Conservation (phyloP, 2,329 filamentous ascomycete genomes). For the Rhynchosporium agropyri region DNA sequence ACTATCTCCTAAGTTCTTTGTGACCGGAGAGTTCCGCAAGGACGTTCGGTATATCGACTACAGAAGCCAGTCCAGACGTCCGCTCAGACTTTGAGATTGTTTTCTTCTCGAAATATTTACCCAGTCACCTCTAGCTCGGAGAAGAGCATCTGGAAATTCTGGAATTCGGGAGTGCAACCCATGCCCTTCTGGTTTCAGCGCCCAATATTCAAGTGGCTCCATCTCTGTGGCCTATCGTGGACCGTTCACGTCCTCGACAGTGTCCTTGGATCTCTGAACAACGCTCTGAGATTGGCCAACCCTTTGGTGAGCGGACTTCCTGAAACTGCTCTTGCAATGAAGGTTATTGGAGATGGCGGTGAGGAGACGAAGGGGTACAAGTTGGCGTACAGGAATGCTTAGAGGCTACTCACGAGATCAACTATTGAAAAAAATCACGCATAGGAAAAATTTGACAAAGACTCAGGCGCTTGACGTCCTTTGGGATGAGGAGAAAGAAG, state of each 20-base stretch:
- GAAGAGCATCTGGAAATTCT: conserved; percentile 52
- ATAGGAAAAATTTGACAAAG: conserved; percentile 39
- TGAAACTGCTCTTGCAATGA: conserved; percentile 42
- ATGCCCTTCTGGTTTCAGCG: conserved; percentile 46
- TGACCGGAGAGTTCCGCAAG: conserved; percentile 5
- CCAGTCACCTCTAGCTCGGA: conserved; percentile 42
- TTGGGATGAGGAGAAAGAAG: conserved; percentile 42
- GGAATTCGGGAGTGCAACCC: conserved; percentile 45
- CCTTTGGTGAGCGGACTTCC: conserved; percentile 43
- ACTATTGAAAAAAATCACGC: conserved; percentile 44
- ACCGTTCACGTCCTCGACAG: conserved; percentile 47
- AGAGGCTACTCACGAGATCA: conserved; percentile 41
- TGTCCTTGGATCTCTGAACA: conserved; percentile 44
- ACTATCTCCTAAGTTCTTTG: conserved; percentile 7
- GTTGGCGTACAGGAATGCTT: conserved; percentile 39
- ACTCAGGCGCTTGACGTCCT: conserved; percentile 41
- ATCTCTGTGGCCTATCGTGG: conserved; percentile 47
- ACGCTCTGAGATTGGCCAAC: conserved; percentile 44
- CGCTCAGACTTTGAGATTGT: conserved; percentile 48
- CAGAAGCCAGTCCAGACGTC: conserved; percentile 1
- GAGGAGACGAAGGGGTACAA: conserved; percentile 37
- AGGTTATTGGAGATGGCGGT: conserved; percentile 32
- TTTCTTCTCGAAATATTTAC: conserved; percentile 39
- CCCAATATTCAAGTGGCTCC: conserved; percentile 49
- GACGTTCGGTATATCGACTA: conserved; percentile 14